Evolutionary conservation across 1,284 basidiomycete species (phyloP), one percentile per base, ranked within the genome.

Genomic region (Volvariella volvacea): DNA sequence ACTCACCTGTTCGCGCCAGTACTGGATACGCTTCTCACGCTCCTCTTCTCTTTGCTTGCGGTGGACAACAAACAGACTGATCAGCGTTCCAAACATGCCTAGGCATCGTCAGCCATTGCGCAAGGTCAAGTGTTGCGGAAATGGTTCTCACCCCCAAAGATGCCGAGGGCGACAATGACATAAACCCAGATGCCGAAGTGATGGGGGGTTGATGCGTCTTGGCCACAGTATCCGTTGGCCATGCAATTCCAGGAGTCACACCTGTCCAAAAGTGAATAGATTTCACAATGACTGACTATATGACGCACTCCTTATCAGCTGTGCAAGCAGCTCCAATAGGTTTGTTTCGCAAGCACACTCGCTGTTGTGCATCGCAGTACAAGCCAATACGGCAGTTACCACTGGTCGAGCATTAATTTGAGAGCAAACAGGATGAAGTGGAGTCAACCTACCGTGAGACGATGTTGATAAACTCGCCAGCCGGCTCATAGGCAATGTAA

Each of bases 1-100:
- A 47, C 65, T 45, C 51, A 83, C 84, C 73, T 89, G 88, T 67
- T 92, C 89, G 53, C 83, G 80, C 83, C 89, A 92, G 64, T 92
- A 92, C 55, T 90, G 84, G 42, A 82, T 66, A 52, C 89, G 81
- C 63, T 84, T 88, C 65, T 87, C 80, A 42, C 86, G 81, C 57
- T 91, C 88, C 49, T 70, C 65, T 42, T 83, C 80, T 55, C 88
- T 78, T 50, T 83, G 74, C 49, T 78, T 78, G 21, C 78, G 67
- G 57, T 92, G 90, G 9, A 86, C 53, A 54, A 82, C 70, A 66
- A 80, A 89, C 28, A 92, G 68, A 3, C 73, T 72, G 34, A 76
- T 62, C 39, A 91, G 69, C 3, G 83, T 85, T 22, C 73, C 82
- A 47, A 77, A 64, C 70, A 91, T 87, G 37, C 83, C 86, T 88